Evolutionary conservation across 1,139 yeast genomes (phyloP).

Genomic region (Taiozyma sp.): DNA sequence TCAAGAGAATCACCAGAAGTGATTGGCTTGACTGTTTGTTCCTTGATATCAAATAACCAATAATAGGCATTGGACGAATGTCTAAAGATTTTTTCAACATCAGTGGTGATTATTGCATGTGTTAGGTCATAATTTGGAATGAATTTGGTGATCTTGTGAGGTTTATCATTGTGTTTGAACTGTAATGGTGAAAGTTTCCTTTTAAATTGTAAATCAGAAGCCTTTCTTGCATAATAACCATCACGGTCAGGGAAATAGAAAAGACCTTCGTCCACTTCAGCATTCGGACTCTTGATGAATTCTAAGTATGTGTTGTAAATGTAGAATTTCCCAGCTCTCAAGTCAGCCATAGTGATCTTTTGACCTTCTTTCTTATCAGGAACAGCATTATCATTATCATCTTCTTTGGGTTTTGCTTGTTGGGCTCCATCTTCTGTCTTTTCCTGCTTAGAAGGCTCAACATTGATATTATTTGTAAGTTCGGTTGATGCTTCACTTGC

Average conservation of each 20-base stretch:
- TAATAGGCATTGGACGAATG: conserved; percentile 61
- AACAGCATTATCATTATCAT: not conserved
- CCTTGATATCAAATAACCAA: conserved; percentile 48
- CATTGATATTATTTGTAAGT: not conserved
- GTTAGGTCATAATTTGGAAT: conserved; percentile 28
- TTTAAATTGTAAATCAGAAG: conserved; percentile 32
- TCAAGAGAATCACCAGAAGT: conserved; percentile 19
- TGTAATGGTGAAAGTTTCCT: conserved; percentile 20
- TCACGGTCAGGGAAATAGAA: conserved; percentile 22
- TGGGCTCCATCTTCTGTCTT: too few species aligned
- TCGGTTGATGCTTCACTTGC: not conserved
- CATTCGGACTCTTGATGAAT: conserved; percentile 29
- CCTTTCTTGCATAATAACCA: conserved; percentile 27
- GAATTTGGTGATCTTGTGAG: conserved; percentile 21
- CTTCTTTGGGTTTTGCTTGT: not conserved
- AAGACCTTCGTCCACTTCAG: conserved; percentile 28
- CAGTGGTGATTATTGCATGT: conserved; percentile 30
- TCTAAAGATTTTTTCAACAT: conserved; percentile 53
- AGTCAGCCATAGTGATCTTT: conserved; percentile 25
- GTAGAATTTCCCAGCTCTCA: conserved; percentile 27
- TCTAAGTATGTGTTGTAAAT: conserved; percentile 24
- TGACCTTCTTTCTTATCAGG: not conserved
- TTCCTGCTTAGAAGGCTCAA: not conserved
- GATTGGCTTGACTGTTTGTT: conserved; percentile 40
- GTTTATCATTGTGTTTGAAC: conserved; percentile 23